Evolutionary conservation across 2,329 filamentous ascomycete species (phyloP).

Genomic region (Westerdykella sp.): DNA sequence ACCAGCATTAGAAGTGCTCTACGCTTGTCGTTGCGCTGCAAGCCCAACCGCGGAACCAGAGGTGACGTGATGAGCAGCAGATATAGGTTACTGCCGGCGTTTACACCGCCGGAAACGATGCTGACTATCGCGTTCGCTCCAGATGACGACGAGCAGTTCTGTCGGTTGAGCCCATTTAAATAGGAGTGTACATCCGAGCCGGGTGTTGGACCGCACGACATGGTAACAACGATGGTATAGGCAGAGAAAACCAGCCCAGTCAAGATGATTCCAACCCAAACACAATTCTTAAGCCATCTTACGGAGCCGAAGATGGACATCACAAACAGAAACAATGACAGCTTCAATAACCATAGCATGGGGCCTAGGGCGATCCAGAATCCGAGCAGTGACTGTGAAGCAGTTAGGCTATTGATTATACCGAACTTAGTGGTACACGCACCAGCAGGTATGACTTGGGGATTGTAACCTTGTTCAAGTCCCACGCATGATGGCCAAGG

Average conservation of each 20-base stretch:
- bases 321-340: constrained; percentile 13
- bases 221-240: constrained; percentile 13
- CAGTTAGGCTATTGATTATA: background rate
- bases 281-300: constrained; percentile 16
- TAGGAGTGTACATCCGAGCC: constrained; percentile 9
- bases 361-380: constrained; percentile 13
- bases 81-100: constrained; percentile 10
- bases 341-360: constrained; percentile 16
- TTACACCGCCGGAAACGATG: constrained; percentile 8
- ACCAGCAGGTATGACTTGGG: constrained; percentile 10
- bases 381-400: constrained; percentile 7
- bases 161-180: constrained; percentile 10
- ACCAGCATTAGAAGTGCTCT: constrained; percentile 10
- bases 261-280: constrained; percentile 10
- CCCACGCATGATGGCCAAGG: constrained; percentile 15
- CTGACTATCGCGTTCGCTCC: constrained; percentile 9
- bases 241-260: constrained; percentile 13
- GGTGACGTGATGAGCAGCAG: constrained; percentile 10
- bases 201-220: constrained; percentile 12
- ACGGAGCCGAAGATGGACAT: constrained; percentile 9
- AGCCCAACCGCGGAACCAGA: constrained; percentile 5
- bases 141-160: constrained; percentile 8
- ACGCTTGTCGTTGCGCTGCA: constrained; percentile 9
- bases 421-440: background rate
- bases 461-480: constrained; percentile 8